Evolutionary conservation across 2,329 filamentous ascomycete species (phyloP).

Genomic region (Aspergillus thermomutatus): DNA sequence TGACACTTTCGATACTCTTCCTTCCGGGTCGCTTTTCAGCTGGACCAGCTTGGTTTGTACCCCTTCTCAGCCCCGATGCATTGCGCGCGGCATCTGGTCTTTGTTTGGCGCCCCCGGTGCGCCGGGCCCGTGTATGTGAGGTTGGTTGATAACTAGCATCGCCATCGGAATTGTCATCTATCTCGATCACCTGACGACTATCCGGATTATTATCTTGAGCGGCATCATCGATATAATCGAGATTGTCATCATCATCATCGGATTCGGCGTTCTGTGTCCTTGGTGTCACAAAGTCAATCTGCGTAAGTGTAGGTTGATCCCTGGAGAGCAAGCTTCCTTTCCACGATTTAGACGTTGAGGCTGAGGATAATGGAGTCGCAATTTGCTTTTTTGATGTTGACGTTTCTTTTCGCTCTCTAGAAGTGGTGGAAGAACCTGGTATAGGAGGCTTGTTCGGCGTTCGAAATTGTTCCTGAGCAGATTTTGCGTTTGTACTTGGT

Average conservation of each 20-base stretch:
- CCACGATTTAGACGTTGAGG: constrained; percentile 15
- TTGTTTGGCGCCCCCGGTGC: constrained; percentile 7
- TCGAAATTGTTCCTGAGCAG: constrained; percentile 16
- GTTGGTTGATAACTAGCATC: constrained; percentile 20
- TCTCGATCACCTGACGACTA: constrained; percentile 19
- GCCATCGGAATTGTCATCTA: constrained; percentile 23
- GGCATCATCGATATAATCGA: constrained; percentile 30
- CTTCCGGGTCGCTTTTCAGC: constrained; percentile 17
- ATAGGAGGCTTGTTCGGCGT: constrained; percentile 18
- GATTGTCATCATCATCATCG: constrained; percentile 21
- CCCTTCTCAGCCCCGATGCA: constrained; percentile 16
- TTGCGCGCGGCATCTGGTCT: constrained; percentile 11
- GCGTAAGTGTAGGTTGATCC: constrained; percentile 40
- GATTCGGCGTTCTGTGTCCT: constrained; percentile 10
- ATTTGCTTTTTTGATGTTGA: constrained; percentile 10
- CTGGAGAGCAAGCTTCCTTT: constrained; percentile 18
- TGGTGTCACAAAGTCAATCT: constrained; percentile 38
- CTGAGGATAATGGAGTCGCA: constrained; percentile 13
- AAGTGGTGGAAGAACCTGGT: constrained; percentile 7
- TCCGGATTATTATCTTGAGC: constrained; percentile 1
- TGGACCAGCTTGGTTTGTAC: constrained; percentile 3
- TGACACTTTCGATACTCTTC: constrained; percentile 17
- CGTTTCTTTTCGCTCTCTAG: constrained; percentile 16
- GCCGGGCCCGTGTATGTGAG: constrained; percentile 7
- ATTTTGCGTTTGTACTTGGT: constrained; percentile 12